Evolutionary conservation across 1,284 basidiomycete species (phyloP), one percentile per base, ranked within the genome.

Genomic region (Trichosporon faecale): DNA sequence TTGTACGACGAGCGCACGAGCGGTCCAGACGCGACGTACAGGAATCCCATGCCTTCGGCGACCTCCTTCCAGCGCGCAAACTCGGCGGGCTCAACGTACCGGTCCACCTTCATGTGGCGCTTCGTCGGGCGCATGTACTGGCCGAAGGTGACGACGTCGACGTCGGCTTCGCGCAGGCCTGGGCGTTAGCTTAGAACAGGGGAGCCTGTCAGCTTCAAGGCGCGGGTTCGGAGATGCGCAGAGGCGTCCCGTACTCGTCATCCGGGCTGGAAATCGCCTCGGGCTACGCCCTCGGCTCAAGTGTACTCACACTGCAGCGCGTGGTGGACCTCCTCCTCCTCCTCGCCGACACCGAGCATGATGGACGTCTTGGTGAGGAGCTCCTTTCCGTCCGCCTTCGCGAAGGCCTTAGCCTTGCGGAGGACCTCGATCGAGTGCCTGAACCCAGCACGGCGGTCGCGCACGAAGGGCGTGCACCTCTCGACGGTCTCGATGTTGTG

Each of bases 61-160:
- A 91, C 86, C 76, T 88, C 85, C 82, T 92, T 94, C 96, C 96
- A 99, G 70, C 88, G 86, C 69, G 93, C 91, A 78, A 98, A 99
- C 82, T 98, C 95, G 2, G 89, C 88, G 0, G 97, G 97, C 72
- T 92, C 88, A 18, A 99, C 94, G 79, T 99, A 99, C 25, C 93
- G 91, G 75, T 94, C 91, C 7, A 99, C 97, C 84, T 98, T 99
- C 97, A 99, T 99, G 84, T 99, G 97, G 37, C 91, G 88, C 84
- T 99, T 99, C 1, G 97, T 99, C 1, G 97, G 97, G 61, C 97
- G 91, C 97, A 99, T 99, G 85, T 99, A 99, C 85, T 99, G 97
- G 0, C 97, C 97, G 80, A 99, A 98, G 0, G 97, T 99, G 35
- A 99, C 95, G 9, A 99, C 96, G 80, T 99, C 95, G 40, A 99